These are phyloP conservation scores for Pythium brachiatum DNA, from an alignment of 352 stramenopile species.

Conservation along the genomic window DNA sequence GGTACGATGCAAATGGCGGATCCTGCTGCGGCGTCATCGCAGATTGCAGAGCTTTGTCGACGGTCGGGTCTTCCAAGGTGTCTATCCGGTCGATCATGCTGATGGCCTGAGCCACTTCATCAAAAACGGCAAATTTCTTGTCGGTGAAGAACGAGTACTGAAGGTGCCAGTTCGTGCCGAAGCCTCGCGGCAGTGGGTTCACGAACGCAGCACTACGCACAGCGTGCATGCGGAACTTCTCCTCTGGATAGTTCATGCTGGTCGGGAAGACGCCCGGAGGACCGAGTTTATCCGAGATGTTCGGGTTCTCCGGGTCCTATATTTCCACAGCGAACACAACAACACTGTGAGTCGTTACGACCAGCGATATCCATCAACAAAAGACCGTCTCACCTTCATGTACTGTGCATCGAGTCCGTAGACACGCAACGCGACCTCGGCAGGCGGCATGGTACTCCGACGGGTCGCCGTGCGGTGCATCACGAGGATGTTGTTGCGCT, in stretches of 20 bases:
- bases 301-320: slow-evolving; percentile 62
- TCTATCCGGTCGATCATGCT: slow-evolving; percentile 47
- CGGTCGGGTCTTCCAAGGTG: slow-evolving; percentile 1
- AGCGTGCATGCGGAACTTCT: slow-evolving; percentile 79
- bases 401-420: slow-evolving; percentile 68
- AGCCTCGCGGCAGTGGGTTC: slow-evolving; percentile 68
- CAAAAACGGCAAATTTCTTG: slow-evolving; percentile 72
- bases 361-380: background rate
- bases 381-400: slow-evolving; percentile 53
- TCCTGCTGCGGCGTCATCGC: slow-evolving; percentile 23
- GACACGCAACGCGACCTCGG: slow-evolving; percentile 52
- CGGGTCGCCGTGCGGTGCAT: slow-evolving; percentile 69
- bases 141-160: slow-evolving; percentile 86
- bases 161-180: slow-evolving; percentile 77
- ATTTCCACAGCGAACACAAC: background rate
- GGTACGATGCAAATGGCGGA: slow-evolving; percentile 68
- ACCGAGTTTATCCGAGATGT: slow-evolving; percentile 68
- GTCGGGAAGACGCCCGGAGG: slow-evolving; percentile 75
- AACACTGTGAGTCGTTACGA: background rate
- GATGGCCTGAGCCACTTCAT: slow-evolving; percentile 52
- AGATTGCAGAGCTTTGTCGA: background rate
- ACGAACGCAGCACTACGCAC: slow-evolving; percentile 74
- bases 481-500: slow-evolving; percentile 68
- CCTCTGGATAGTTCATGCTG: slow-evolving; percentile 68
- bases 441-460: slow-evolving; percentile 40